Evolutionary conservation across 2,329 filamentous ascomycete species (phyloP).

Genomic region (Alternaria brassicicola): DNA sequence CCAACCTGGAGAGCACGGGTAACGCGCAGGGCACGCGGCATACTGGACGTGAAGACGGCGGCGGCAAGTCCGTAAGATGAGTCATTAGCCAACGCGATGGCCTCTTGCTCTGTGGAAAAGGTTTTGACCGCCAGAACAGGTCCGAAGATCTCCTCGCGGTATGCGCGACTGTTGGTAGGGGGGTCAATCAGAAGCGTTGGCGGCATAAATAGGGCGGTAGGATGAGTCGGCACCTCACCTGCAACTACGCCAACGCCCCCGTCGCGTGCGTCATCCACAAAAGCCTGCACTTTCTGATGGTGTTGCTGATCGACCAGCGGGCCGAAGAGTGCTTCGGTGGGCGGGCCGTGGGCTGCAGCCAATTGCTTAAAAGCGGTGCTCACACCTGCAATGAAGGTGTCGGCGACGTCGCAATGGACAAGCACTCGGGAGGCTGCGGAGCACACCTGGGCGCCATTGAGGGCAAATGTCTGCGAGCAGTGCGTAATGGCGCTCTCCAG

Average conservation of each 20-base stretch:
- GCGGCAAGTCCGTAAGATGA: conserved; percentile 35
- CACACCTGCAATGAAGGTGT: background rate
- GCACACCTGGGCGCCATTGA: conserved; percentile 4
- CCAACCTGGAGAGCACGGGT: conserved; percentile 27
- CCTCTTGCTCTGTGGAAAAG: conserved; percentile 45
- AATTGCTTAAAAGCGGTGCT: background rate
- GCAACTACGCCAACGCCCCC: conserved; percentile 23
- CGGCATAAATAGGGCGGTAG: conserved; percentile 2
- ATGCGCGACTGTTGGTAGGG: background rate
- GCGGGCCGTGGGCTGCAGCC: conserved; percentile 1
- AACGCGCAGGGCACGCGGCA: conserved; percentile 23
- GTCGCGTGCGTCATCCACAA: background rate
- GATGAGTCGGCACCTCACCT: conserved; percentile 2
- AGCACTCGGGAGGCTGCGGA: conserved; percentile 1
- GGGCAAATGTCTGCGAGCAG: conserved; percentile 1
- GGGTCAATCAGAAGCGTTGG: conserved; percentile 5
- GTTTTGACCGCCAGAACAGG: conserved; percentile 38
- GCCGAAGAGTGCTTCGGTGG: background rate
- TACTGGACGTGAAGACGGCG: conserved; percentile 17
- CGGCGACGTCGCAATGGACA: background rate
- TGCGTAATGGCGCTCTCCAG: conserved; percentile 50
- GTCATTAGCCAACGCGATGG: conserved; percentile 40
- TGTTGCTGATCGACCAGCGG: conserved; percentile 3
- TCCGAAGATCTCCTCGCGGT: conserved; percentile 41
- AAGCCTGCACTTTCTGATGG: background rate